Base-by-base conservation (phyloP, 306 rosid genomes). In the Cucumis cinereus region DNA sequence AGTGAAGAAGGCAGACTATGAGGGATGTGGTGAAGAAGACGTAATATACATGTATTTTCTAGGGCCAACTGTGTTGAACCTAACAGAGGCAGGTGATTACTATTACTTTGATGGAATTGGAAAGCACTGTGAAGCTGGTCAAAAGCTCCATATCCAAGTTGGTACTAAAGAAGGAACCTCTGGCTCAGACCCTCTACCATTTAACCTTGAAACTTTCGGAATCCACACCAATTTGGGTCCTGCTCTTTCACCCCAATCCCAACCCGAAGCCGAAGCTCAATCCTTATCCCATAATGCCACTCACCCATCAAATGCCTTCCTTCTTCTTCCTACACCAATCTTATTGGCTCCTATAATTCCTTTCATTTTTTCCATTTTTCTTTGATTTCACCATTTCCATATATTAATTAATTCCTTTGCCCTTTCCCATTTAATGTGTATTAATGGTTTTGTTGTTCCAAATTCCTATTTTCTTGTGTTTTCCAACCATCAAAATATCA, bases 81-180 rank as follows among this genome's bases (percentile, higher is more conserved):
- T 93, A 67, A 79, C 70, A 1, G 40, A 30, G 9, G 50, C 84
- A 0, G 98, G 93, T 0, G 88, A 88, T 55, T 82, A 75, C 77
- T 93, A 70, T 82, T 93, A 74, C 87, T 83, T 81, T 38, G 81
- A 58, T 73, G 84, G 87, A 1, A 79, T 88, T 3, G 97, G 98
- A 3, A 89, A 81, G 85, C 97, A 87, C 52, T 93, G 98, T 17
- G 93, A 91, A 74, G 58, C 47, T 2, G 98, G 98, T 69, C 90
- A 83, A 12, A 93, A 85, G 88, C 90, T 93, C 66, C 55, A 74
- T 52, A 14, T 93, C 82, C 62, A 6, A 14, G 90, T 85, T 47
- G 45, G 28, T 26, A 3, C 47, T 2, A 82, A 70, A 12, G 67
- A 72, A 4, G 89, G 83, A 16, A 26, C 68, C 0, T 77, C 83